These are phyloP conservation scores for Diutina scorzettiae DNA, from an alignment of 1,139 yeast species.

Conservation along the genomic window DNA sequence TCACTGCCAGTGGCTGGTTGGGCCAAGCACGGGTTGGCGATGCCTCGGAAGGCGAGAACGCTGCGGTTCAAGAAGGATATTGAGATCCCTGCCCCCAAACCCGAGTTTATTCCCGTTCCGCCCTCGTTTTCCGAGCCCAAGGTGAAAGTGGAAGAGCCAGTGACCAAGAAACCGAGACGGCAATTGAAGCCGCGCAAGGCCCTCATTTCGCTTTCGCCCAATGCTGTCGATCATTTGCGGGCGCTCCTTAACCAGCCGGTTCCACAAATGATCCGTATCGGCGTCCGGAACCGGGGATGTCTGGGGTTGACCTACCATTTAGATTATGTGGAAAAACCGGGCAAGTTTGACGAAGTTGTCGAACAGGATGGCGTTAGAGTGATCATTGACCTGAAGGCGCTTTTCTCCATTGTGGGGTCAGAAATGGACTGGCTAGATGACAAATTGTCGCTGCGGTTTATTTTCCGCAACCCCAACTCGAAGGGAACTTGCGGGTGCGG, in stretches of 20 bases:
- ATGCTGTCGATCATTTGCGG: slow-evolving; percentile 61
- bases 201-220: slow-evolving; percentile 64
- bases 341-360: slow-evolving; percentile 86
- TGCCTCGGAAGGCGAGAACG: slow-evolving; percentile 7
- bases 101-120: neutral
- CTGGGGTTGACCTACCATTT: slow-evolving; percentile 88
- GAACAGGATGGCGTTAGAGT: slow-evolving; percentile 92
- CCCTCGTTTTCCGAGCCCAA: neutral
- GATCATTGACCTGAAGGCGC: slow-evolving; percentile 87
- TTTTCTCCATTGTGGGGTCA: slow-evolving; percentile 89
- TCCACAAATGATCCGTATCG: slow-evolving; percentile 82
- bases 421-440: slow-evolving; percentile 99
- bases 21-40: slow-evolving; percentile 16
- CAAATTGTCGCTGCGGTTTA: slow-evolving; percentile 76
- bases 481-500: slow-evolving; percentile 99
- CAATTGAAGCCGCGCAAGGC: slow-evolving; percentile 78
- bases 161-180: slow-evolving; percentile 43
- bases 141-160: neutral
- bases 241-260: slow-evolving; percentile 65
- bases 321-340: slow-evolving; percentile 82
- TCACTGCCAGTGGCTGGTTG: slow-evolving; percentile 13
- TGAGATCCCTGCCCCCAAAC: slow-evolving; percentile 15
- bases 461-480: slow-evolving; percentile 88
- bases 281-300: slow-evolving; percentile 94
- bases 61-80: slow-evolving; percentile 14